Evolutionary conservation across 2,329 filamentous ascomycete genomes (phyloP).

Genomic region (Epicoccum nigrum): DNA sequence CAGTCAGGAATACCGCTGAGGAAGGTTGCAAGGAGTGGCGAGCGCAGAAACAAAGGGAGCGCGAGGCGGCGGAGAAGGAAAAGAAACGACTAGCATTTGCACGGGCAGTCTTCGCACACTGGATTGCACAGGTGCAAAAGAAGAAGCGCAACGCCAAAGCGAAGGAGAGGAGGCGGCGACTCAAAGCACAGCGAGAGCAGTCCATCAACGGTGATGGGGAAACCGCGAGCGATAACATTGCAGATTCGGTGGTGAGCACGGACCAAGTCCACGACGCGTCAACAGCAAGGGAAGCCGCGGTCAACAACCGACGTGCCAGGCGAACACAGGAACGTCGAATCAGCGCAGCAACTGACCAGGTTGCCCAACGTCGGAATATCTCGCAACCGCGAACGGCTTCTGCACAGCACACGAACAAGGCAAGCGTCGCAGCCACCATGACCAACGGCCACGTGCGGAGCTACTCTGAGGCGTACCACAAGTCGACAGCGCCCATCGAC

Average conservation of each 20-base stretch:
- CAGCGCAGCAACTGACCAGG: constrained; percentile 1
- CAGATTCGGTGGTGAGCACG: constrained; percentile 4
- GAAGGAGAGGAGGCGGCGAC: constrained; percentile 30
- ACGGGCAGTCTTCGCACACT: constrained; percentile 29
- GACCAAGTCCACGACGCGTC: constrained; percentile 12
- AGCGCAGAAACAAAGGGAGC: constrained; percentile 32
- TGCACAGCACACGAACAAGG: constrained; percentile 9
- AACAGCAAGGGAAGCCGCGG: constrained; percentile 20
- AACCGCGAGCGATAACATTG: constrained; percentile 5
- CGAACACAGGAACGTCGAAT: constrained; percentile 27
- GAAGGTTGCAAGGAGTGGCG: constrained; percentile 41
- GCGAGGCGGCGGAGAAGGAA: constrained; percentile 28
- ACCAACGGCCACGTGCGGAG: constrained; percentile 9
- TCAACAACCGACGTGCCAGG: constrained; percentile 26
- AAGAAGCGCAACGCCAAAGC: constrained; percentile 31
- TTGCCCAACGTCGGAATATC: neutral
- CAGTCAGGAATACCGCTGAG: constrained; percentile 43
- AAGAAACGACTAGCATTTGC: constrained; percentile 24
- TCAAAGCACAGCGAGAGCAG: constrained; percentile 30
- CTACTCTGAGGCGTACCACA: constrained; percentile 36
- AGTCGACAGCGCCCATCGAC: constrained; percentile 42
- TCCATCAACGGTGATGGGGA: constrained; percentile 15
- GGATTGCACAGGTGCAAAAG: constrained; percentile 32
- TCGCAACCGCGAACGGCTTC: constrained; percentile 1
- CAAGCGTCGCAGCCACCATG: constrained; percentile 2